Evolutionary conservation across 164 flowering plant genomes (phyloP).

Genomic region (Chimonanthus salicifolius): DNA sequence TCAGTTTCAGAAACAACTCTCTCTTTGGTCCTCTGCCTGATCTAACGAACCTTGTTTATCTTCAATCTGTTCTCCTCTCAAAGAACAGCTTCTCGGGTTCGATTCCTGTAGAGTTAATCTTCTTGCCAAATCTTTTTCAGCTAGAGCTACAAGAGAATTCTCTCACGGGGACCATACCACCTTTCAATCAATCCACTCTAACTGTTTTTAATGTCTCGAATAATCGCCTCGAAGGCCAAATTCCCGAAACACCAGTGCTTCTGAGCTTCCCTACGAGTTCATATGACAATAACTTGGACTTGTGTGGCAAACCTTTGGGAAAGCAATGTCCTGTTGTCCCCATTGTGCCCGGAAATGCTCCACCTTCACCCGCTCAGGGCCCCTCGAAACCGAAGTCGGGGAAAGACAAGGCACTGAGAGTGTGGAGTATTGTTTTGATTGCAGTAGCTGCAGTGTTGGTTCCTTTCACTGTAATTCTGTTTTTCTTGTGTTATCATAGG

Average conservation of each 20-base stretch:
- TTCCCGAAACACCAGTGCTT: slow-evolving; percentile 24
- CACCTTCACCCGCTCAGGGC: slow-evolving; percentile 12
- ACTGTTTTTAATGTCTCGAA: slow-evolving; percentile 12
- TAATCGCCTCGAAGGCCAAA: slow-evolving; percentile 13
- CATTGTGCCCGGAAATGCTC: slow-evolving; percentile 5
- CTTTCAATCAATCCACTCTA: slow-evolving; percentile 12
- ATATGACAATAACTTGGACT: slow-evolving; percentile 30
- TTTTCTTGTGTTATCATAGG: slow-evolving; percentile 26
- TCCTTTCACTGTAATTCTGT: slow-evolving; percentile 20
- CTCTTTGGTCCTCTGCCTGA: slow-evolving; percentile 15
- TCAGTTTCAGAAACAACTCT: slow-evolving; percentile 15
- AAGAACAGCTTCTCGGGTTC: slow-evolving; percentile 13
- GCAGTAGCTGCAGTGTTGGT: slow-evolving; percentile 34
- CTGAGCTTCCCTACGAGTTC: slow-evolving; percentile 33
- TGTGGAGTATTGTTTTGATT: slow-evolving; percentile 35
- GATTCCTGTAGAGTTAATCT: slow-evolving; percentile 8
- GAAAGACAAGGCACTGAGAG: slow-evolving; percentile 11
- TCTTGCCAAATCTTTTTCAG: slow-evolving; percentile 5
- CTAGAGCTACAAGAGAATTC: slow-evolving; percentile 12
- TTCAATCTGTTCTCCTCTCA: slow-evolving; percentile 5
- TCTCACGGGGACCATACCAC: slow-evolving; percentile 10
- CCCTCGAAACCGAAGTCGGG: not conserved
- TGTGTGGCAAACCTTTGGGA: slow-evolving; percentile 44
- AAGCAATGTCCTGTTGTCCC: slow-evolving; percentile 26
- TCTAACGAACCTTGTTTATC: not conserved